Percentiles rank a stretch among this genome's conserved stretches.
These are phyloP conservation scores for Tylopilus intermedius DNA, from an alignment of 768 basidiomycete genomes.

Conservation along the genomic window DNA sequence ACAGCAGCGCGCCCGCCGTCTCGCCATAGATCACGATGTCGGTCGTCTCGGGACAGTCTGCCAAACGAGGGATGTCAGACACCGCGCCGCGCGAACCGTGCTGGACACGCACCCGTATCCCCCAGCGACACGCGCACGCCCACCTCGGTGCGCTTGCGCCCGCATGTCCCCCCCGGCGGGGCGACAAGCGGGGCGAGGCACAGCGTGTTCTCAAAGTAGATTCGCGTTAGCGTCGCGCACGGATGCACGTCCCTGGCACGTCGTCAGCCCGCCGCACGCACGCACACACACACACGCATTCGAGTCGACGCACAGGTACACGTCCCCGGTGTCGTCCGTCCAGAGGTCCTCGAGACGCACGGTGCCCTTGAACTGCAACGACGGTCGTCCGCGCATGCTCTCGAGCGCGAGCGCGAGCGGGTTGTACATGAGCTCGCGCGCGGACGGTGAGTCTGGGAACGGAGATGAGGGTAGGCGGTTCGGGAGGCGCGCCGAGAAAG, in stretches of 20 bases:
- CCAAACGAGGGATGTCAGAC: neutral
- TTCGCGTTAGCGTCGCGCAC: slow-evolving; percentile 49
- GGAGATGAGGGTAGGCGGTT: slow-evolving; percentile 18
- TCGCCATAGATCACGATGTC: slow-evolving; percentile 57
- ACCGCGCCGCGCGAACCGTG: neutral
- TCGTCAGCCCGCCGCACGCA: neutral
- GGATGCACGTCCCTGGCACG: slow-evolving; percentile 66
- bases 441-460: slow-evolving; percentile 26
- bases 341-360: slow-evolving; percentile 51
- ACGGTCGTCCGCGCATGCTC: slow-evolving; percentile 73
- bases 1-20: slow-evolving; percentile 18
- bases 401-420: slow-evolving; percentile 69
- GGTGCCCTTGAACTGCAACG: slow-evolving; percentile 53
- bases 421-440: slow-evolving; percentile 51
- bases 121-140: slow-evolving; percentile 69
- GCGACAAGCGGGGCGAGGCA: slow-evolving; percentile 42
- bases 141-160: slow-evolving; percentile 37
- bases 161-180: slow-evolving; percentile 19
- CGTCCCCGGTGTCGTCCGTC: slow-evolving; percentile 53
- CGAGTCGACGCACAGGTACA: slow-evolving; percentile 39
- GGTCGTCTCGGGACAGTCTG: slow-evolving; percentile 67
- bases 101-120: slow-evolving; percentile 46
- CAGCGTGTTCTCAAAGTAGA: slow-evolving; percentile 70
- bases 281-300: too few species aligned
- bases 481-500: slow-evolving; percentile 53